Base-by-base conservation (phyloP, 192 early-diverging fungal genomes). In the Funneliformis geosporum region DNA sequence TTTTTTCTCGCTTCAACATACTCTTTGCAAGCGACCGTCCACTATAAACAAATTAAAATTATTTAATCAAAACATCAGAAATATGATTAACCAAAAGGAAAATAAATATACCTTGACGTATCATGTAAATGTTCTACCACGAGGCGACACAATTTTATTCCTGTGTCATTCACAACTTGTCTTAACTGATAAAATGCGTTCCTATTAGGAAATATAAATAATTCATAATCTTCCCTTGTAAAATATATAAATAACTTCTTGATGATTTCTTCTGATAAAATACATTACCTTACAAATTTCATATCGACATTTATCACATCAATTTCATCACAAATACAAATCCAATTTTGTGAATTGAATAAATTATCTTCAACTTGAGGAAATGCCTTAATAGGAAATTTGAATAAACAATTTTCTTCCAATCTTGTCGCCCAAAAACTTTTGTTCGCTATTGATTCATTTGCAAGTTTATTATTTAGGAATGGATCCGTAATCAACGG, bases 111-210 rank as follows among this genome's bases (percentile, higher is more conserved):
- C 61, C 47, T 64, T 33, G 55, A 33, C 4, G 16, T 60, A 67
- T 28, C 23, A 59, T 33, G 42, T 46, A 84, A 76, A n/a, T 82
- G 79, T 75, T 88, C 87, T 50, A 86, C 83, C 38, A 85, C 75
- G 12, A 90, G 72, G 46, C 85, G 79, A 66, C 83, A 85, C 38
- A 88, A 28, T 8, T 50, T 80, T 3, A 90, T 60, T 40, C 80
- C 64, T 14, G 84, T 74, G 12, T 85, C 82, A 14, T 80, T 72
- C 7, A 81, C 62, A 3, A 88, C 44, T 6, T 83, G 72, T 2
- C 81, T 62, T 21, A 90, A 60, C 40, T 88, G 87, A 50, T 88
- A 76, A 72, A 90, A 83, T 5, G 80, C 78, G 60, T 88, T 87
- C 38, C 89, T 90, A 77, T 23, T 60, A 60, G 14, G 38, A 18